Evolutionary conservation across 768 basidiomycete species (phyloP), one percentile per base, ranked within the genome.

Genomic region (Inosperma sp.): DNA sequence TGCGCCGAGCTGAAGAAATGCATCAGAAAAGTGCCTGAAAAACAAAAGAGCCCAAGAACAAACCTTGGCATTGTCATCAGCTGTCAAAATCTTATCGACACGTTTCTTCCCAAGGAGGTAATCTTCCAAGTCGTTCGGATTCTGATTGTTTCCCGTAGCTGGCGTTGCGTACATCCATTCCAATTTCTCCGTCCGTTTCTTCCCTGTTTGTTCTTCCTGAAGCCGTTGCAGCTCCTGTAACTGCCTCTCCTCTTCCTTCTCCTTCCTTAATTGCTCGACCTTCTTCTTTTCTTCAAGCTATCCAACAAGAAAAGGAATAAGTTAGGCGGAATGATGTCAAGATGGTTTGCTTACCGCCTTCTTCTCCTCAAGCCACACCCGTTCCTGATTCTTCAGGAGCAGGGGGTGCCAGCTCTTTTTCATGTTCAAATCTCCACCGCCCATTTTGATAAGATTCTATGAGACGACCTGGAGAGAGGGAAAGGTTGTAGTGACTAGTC

Each of bases 111-210:
- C 96, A 25, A 99, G 77, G 1, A 99, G 72, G 66, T 99, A 99
- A 59, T 94, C 93, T 72, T 99, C 96, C 58, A 98, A 68, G 55
- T 98, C 95, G 59, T 93, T 95, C 26, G 86, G 66, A 63, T 93
- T 93, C 59, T 88, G 82, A 47, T 73, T 86, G 54, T 77, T 85
- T n/a, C 94, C 94, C 3, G 87, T 84, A 1, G 93, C 91, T 4
- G 96, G 96, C 2, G 95, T 96, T n/a, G 95, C 76, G 72, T 98
- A 99, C 92, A 99, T 95, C 96, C 96, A 99, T 66, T 99, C 96
- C 42, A 99, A 67, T 65, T 93, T 93, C 70, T 97, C 94, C 45
- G 86, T 82, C 56, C 90, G 75, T 70, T 94, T 96, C 75, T 87
- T 93, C 27, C 95, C 95, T 8, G 95, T 97, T 57, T 94, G 83